phyloP scores from a whole-genome alignment of 805 yeast species.

The Jamesozyma gamospora region DNA sequence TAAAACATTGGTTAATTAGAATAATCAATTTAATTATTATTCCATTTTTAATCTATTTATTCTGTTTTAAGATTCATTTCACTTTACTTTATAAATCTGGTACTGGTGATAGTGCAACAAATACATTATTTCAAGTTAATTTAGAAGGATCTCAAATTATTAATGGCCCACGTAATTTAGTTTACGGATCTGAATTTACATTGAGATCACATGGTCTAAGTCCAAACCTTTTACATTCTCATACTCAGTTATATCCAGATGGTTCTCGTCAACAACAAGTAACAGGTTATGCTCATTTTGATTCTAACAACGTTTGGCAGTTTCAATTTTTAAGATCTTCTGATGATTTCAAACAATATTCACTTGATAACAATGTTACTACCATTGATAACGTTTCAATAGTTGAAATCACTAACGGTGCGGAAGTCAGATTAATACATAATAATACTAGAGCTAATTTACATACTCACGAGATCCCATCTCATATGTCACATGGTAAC shows the following conservation, averaged over 20 bases:
- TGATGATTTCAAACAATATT: conserved; percentile 26
- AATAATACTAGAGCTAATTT: conserved; percentile 53
- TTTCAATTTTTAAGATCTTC: conserved; percentile 38
- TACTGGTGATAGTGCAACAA: conserved; percentile 86
- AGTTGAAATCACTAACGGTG: conserved; percentile 42
- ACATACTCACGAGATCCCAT: conserved; percentile 60
- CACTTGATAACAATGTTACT: conserved; percentile 23
- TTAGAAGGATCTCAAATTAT: conserved; percentile 56
- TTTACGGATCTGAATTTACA: conserved; percentile 40
- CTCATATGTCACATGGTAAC: conserved; percentile 47
- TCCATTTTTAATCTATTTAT: conserved; percentile 60
- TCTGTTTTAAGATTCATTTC: conserved; percentile 77
- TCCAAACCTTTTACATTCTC: conserved; percentile 70
- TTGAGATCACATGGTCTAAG: conserved; percentile 59
- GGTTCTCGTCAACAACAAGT: conserved; percentile 74
- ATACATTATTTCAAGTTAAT: conserved; percentile 83
- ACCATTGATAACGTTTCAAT: neutral
- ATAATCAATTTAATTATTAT: conserved; percentile 54
- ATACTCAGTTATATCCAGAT: conserved; percentile 58
- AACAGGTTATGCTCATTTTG: conserved; percentile 71
- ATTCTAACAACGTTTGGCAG: conserved; percentile 59
- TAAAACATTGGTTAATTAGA: conserved; percentile 65
- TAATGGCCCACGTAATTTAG: conserved; percentile 59
- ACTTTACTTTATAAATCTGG: conserved; percentile 67
- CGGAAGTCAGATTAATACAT: conserved; percentile 53